Percentiles rank a stretch among this genome's conserved stretches.
Conservation (phyloP, 2,329 filamentous ascomycete genomes). For the Podosphaera aphanis region DNA sequence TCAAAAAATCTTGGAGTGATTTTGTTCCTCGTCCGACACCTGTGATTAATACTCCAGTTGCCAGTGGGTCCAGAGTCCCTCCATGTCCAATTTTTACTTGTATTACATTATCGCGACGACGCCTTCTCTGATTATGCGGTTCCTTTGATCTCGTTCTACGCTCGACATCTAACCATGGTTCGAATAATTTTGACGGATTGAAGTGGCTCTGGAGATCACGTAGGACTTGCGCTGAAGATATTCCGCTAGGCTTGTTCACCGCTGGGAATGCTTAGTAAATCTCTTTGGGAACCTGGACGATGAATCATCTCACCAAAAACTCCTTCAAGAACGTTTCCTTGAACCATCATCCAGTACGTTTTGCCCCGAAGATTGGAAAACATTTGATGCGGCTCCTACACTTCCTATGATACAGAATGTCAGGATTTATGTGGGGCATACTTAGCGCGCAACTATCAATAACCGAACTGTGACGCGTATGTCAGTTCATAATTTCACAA, state of each 20-base stretch:
- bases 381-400: no score
- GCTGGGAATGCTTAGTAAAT: slow-evolving; percentile 25
- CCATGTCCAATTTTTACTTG: slow-evolving; percentile 91
- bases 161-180: slow-evolving; percentile 48
- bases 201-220: slow-evolving; percentile 70
- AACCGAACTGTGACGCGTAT: no score
- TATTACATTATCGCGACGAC: slow-evolving; percentile 33
- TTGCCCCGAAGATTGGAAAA: neutral
- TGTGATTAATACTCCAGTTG: slow-evolving; percentile 75
- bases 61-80: slow-evolving; percentile 81
- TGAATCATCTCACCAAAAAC: slow-evolving; percentile 27
- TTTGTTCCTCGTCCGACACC: slow-evolving; percentile 81
- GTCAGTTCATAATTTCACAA: no score
- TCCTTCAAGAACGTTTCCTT: slow-evolving; percentile 31
- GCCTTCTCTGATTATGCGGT: slow-evolving; percentile 31
- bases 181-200: slow-evolving; percentile 58
- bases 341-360: slow-evolving; percentile 11
- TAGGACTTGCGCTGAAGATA: slow-evolving; percentile 75
- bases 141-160: slow-evolving; percentile 30
- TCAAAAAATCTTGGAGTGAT: slow-evolving; percentile 50
- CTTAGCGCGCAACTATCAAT: no score
- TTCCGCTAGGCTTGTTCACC: slow-evolving; percentile 74
- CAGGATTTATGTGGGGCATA: no score
- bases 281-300: neutral
- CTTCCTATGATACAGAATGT: no score